Evolutionary conservation across 164 flowering plant genomes (phyloP).

Genomic region (Vitis riparia): DNA sequence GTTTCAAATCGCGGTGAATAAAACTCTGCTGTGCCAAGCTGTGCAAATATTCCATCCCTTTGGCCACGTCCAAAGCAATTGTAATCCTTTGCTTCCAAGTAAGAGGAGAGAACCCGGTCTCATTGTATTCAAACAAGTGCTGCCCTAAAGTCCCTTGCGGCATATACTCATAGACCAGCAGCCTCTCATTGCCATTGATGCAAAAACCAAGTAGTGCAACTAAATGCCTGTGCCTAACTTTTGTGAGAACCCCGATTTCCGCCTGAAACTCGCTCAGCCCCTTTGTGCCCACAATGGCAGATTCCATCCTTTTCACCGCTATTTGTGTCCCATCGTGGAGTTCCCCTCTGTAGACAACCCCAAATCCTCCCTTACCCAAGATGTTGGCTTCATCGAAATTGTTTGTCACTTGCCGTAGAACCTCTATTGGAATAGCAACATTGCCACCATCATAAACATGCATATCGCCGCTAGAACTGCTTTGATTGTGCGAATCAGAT

Average conservation of each 20-base stretch:
- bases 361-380: constrained; percentile 60
- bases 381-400: constrained; percentile 42
- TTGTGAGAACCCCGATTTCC: constrained; percentile 52
- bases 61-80: constrained; percentile 54
- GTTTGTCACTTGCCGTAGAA: constrained; percentile 46
- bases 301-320: constrained; percentile 63
- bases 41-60: constrained; percentile 60
- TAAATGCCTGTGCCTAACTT: constrained; percentile 58
- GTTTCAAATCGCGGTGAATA: constrained; percentile 50
- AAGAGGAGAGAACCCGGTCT: constrained; percentile 28
- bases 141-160: constrained; percentile 55
- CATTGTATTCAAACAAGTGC: constrained; percentile 35
- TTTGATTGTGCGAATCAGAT: constrained; percentile 25
- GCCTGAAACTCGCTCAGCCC: constrained; percentile 54
- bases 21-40: constrained; percentile 60
- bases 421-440: constrained; percentile 39
- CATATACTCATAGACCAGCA: constrained; percentile 60
- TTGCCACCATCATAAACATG: constrained; percentile 38
- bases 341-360: constrained; percentile 51
- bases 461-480: constrained; percentile 25
- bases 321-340: constrained; percentile 50
- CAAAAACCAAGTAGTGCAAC: constrained; percentile 53
- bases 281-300: constrained; percentile 29
- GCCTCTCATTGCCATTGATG: constrained; percentile 41
- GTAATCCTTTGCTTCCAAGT: constrained; percentile 54